Conservation (phyloP, 139 green algal genomes). For the Trebouxia sp. region DNA sequence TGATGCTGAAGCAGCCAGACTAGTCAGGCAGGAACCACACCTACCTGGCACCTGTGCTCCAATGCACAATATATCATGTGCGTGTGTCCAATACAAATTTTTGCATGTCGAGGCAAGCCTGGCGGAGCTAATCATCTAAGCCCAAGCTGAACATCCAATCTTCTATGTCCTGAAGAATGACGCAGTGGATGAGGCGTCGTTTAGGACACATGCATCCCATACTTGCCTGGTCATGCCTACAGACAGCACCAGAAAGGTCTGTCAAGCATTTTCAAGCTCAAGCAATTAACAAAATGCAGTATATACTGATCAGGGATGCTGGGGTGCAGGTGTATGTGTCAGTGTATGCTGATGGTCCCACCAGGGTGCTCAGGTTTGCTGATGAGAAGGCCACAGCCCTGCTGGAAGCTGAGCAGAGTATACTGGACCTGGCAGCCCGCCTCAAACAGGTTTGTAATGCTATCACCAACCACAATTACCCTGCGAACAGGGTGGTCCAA, state of each 20-base stretch:
- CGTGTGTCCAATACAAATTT: not conserved
- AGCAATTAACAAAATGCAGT: no score
- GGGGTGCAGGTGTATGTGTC: constrained; percentile 72
- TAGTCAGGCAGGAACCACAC: not conserved
- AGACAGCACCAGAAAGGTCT: no score
- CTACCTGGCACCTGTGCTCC: not conserved
- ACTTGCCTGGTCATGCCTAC: no score
- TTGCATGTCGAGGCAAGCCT: not conserved
- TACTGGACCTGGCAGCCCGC: constrained; percentile 62
- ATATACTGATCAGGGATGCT: not conserved
- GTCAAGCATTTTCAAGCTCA: no score
- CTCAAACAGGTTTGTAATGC: constrained; percentile 53
- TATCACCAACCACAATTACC: no score
- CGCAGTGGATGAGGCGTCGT: no score
- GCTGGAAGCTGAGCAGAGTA: constrained; percentile 57
- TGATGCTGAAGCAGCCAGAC: not conserved
- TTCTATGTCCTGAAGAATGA: no score
- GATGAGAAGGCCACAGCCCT: constrained; percentile 60
- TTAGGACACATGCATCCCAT: no score
- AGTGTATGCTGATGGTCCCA: constrained; percentile 86
- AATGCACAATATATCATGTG: not conserved
- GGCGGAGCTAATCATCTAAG: not conserved
- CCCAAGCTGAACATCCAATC: no score
- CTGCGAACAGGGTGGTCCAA: no score
- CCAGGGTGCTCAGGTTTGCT: constrained; percentile 81